Percentiles rank a stretch among this genome's conserved stretches.
These are phyloP conservation scores for Claviceps spartinae DNA, from an alignment of 2,329 filamentous ascomycete species.

Conservation along the genomic window DNA sequence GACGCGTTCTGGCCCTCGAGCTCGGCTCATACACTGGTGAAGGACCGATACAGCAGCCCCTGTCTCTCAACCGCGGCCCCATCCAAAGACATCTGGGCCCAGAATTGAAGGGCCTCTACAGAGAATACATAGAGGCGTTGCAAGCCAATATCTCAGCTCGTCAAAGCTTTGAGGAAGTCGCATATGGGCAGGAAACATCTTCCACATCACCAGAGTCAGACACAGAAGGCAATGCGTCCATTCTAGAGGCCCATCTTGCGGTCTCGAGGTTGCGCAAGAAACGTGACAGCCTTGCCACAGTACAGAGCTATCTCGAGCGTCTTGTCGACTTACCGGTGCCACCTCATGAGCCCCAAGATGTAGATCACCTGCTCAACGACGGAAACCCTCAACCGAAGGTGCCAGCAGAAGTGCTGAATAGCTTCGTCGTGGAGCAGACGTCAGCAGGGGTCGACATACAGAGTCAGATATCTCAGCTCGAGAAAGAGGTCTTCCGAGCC, in stretches of 20 bases:
- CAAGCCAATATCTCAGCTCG: constrained; percentile 38
- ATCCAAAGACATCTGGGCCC: constrained; percentile 21
- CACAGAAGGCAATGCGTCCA: constrained; percentile 8
- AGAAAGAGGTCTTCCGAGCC: constrained; percentile 44
- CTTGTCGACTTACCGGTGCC: constrained; percentile 40
- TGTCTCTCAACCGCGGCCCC: constrained; percentile 33
- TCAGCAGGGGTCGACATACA: constrained; percentile 28
- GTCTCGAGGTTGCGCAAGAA: constrained; percentile 39
- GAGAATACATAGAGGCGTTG: constrained; percentile 41
- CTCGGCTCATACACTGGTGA: constrained; percentile 33
- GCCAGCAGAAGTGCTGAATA: constrained; percentile 37
- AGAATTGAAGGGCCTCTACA: constrained; percentile 33
- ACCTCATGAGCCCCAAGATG: constrained; percentile 33
- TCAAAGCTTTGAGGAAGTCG: constrained; percentile 29
- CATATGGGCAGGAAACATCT: constrained; percentile 9
- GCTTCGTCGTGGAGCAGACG: constrained; percentile 30
- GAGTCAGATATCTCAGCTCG: constrained; percentile 35
- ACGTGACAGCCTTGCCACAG: constrained; percentile 32
- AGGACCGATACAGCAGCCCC: constrained; percentile 27
- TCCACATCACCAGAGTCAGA: constrained; percentile 2
- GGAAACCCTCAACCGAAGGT: constrained; percentile 32
- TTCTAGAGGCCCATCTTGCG: constrained; percentile 37
- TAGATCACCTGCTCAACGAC: constrained; percentile 32
- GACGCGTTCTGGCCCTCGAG: constrained; percentile 40
- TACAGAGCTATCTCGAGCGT: constrained; percentile 37